Evolutionary conservation across 495 filamentous ascomycete species (phyloP).

Genomic region (Talaromyces borbonicus): DNA sequence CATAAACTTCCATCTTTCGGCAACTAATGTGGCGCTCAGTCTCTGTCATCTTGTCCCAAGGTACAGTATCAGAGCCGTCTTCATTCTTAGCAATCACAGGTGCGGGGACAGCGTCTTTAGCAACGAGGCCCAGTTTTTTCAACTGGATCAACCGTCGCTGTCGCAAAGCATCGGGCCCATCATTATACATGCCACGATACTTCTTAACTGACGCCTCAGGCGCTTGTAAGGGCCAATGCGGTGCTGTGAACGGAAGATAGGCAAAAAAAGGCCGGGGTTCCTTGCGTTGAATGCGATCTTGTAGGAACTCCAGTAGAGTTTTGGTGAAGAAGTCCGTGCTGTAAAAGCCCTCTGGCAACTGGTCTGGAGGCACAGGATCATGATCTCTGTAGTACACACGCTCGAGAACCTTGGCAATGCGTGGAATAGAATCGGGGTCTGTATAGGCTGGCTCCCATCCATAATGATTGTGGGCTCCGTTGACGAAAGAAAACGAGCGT

Average conservation of each 20-base stretch:
- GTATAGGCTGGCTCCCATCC: too few relatives aligned
- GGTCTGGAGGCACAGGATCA: background rate
- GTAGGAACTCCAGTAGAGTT: slow-evolving; percentile 23
- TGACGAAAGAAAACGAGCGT: too few relatives aligned
- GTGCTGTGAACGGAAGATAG: slow-evolving; percentile 30
- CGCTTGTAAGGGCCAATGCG: slow-evolving; percentile 31
- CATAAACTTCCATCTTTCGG: slow-evolving; percentile 27
- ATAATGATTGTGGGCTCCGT: too few relatives aligned
- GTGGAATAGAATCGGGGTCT: too few relatives aligned
- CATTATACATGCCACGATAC: slow-evolving; percentile 31
- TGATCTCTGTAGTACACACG: slow-evolving; percentile 20
- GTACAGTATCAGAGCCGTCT: too few relatives aligned
- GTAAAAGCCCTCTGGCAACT: slow-evolving; percentile 23
- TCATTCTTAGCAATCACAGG: slow-evolving; percentile 38
- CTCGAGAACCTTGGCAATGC: too few relatives aligned
- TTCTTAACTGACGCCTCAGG: slow-evolving; percentile 19
- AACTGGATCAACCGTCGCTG: slow-evolving; percentile 19
- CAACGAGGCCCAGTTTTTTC: slow-evolving; percentile 26
- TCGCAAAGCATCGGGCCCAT: slow-evolving; percentile 27
- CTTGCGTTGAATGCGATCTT: slow-evolving; percentile 28
- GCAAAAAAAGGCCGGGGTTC: slow-evolving; percentile 29
- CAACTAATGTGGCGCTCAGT: background rate
- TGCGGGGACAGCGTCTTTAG: slow-evolving; percentile 24
- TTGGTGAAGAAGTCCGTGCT: slow-evolving; percentile 24
- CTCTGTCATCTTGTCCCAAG: background rate